phyloP scores from a whole-genome alignment of 208 protist species.

The Histomonas meleagridis region DNA sequence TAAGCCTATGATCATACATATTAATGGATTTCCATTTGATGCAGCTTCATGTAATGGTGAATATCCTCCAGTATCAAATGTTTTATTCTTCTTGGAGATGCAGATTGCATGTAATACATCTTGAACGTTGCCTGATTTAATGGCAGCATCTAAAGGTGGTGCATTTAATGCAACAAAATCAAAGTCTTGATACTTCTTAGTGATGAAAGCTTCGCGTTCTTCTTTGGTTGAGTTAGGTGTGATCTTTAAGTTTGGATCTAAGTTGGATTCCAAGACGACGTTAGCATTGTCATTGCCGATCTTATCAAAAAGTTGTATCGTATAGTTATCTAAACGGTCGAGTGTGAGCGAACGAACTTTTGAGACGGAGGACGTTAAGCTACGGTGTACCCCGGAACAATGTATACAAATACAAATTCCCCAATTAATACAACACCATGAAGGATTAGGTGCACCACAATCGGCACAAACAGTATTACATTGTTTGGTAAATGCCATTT shows the following conservation, averaged over 20 bases:
- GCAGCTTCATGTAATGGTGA: background rate
- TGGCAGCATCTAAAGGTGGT: background rate
- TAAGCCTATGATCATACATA: background rate
- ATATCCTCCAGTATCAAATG: background rate
- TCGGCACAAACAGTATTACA: background rate
- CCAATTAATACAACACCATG: constrained; percentile 33
- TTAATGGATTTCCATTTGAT: background rate
- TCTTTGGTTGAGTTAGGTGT: background rate
- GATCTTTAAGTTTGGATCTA: background rate
- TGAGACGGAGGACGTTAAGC: background rate
- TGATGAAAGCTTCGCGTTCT: background rate
- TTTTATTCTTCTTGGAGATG: background rate
- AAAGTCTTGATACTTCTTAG: background rate
- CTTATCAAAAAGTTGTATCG: background rate
- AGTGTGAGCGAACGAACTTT: constrained; percentile 26
- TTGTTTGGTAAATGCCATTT: background rate
- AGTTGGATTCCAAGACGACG: background rate
- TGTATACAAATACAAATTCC: constrained; percentile 34
- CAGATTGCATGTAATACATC: background rate
- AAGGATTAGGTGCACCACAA: background rate
- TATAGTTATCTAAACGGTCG: background rate
- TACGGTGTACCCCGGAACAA: constrained; percentile 27
- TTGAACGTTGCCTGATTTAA: background rate
- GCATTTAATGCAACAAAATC: background rate
- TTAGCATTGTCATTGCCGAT: background rate